A percentile compares a stretch with the other conserved stretches of the same genome.
Conservation (phyloP, 805 yeast genomes). For the Cyberlindnera mississippiensis region DNA sequence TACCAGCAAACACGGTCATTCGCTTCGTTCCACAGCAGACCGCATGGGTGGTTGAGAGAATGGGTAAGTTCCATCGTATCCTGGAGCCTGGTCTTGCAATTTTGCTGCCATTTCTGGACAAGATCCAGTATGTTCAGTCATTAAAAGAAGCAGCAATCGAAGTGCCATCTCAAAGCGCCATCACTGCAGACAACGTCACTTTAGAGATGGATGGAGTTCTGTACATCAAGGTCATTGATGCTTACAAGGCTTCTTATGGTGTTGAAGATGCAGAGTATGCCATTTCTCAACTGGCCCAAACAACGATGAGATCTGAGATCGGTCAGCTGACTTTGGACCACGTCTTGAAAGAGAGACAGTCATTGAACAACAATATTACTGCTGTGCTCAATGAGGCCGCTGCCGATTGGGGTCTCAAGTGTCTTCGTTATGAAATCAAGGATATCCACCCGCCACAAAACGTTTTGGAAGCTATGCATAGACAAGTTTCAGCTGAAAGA, state of each 20-base stretch:
- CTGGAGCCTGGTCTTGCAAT: constrained; percentile 77
- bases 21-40: constrained; percentile 87
- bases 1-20: constrained; percentile 73
- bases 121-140: constrained; percentile 76
- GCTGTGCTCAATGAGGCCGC: constrained; percentile 82
- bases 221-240: constrained; percentile 72
- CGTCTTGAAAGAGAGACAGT: constrained; percentile 72
- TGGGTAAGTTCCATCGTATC: constrained; percentile 75
- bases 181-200: constrained; percentile 82
- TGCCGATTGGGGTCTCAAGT: constrained; percentile 78
- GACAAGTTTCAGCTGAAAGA: constrained; percentile 84
- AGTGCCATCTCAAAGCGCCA: constrained; percentile 79
- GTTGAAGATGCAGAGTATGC: constrained; percentile 88
- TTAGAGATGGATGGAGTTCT: constrained; percentile 82
- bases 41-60: constrained; percentile 87
- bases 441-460: constrained; percentile 86
- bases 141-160: constrained; percentile 83
- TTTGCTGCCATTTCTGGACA: constrained; percentile 68
- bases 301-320: constrained; percentile 87
- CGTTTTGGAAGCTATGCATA: constrained; percentile 86
- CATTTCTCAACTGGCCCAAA: constrained; percentile 79
- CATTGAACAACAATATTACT: constrained; percentile 69
- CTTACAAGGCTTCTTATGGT: constrained; percentile 83
- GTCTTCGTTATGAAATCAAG: constrained; percentile 80
- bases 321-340: constrained; percentile 79